Evolutionary conservation across 2,329 filamentous ascomycete genomes (phyloP).

Genomic region (Botrytis hyacinthi): DNA sequence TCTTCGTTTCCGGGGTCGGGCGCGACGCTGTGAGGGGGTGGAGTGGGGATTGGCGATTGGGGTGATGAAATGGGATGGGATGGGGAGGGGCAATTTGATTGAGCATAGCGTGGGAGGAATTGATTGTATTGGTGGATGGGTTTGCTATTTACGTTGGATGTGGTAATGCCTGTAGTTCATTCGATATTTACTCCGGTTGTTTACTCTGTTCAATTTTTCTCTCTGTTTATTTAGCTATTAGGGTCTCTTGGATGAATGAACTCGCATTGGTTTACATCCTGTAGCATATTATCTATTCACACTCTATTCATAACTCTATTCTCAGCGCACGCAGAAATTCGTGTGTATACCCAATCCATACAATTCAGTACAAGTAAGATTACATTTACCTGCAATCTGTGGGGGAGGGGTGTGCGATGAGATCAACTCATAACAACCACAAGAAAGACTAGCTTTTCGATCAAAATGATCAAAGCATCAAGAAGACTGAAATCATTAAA

Average conservation of each 20-base stretch:
- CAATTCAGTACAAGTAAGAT: neutral
- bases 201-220: neutral
- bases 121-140: neutral
- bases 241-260: neutral
- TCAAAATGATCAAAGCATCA: neutral
- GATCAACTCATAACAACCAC: neutral
- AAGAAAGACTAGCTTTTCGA: neutral
- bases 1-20: neutral
- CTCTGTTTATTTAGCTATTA: neutral
- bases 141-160: neutral
- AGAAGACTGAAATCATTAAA: neutral
- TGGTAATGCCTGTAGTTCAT: neutral
- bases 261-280: neutral
- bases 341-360: neutral
- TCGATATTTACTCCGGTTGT: neutral
- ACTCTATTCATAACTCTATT: neutral
- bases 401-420: neutral
- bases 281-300: neutral
- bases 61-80: neutral
- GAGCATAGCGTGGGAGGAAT: neutral
- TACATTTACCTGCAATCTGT: neutral
- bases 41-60: too few relatives aligned
- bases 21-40: neutral
- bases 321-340: neutral
- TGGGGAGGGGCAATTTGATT: neutral